Base-by-base conservation (phyloP, 2,329 filamentous ascomycete genomes). In the Colletotrichum nymphaeae region DNA sequence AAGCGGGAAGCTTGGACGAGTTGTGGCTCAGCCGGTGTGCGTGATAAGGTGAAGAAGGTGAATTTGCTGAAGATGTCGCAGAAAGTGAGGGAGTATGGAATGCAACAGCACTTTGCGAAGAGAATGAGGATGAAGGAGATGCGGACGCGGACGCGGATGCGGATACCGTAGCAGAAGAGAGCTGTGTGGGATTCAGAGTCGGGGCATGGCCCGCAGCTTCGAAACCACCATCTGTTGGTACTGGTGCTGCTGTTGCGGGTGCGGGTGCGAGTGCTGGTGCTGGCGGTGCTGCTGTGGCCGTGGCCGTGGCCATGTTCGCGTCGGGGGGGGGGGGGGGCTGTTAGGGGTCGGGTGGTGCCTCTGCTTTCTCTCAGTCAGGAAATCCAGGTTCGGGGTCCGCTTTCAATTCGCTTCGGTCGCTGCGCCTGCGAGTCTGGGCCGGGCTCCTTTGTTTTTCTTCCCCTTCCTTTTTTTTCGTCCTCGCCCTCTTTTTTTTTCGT, bases 1-100 rank as follows among this genome's bases (percentile, higher is more conserved):
- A 89, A 26, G 88, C 84, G 32, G 88, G 88, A 75, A 89, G 81
- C 77, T 89, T 90, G 74, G 88, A 90, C 52, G 87, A 86, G 77
- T 85, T 89, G 79, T 89, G 85, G 78, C 79, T 87, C 75, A 87
- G 86, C 67, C 88, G 87, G 79, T 89, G 88, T 57, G 81, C 79
- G 76, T 89, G 86, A 73, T 67, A 78, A 73, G 63, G 73, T 30
- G 60, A 67, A n/a, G 67, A 79, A 74, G 70, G 74, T 76, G 65
- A 75, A 64, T 60, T 42, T 42, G 49, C 60, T 24, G 67, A 57
- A 49, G 60, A 65, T 56, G 62, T 70, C 28, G 67, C 62, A 35
- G 67, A 60, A 22, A 19, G 55, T 12, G 65, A 59, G 24, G 67
- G 28, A 56, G 71, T 56, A 22, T 72, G 65, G 30, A 69, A 74